A percentile compares a stretch with the other conserved stretches of the same genome.
Evolutionary conservation across 306 rosid genomes (phyloP).

Genomic region (Lathyrus sativus): DNA sequence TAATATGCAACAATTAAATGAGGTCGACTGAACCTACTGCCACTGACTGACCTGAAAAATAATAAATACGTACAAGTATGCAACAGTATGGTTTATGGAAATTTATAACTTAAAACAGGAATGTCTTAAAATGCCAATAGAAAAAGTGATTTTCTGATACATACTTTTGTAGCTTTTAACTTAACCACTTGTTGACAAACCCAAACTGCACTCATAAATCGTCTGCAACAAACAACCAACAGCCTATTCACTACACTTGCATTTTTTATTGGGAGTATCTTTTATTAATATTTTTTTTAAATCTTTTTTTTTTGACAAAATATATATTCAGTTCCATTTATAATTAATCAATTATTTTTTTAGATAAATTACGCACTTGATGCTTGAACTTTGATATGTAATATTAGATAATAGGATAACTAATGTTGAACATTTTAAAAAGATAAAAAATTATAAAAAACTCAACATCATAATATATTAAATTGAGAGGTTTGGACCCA

Average conservation of each 20-base stretch:
- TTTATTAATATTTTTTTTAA: too few species aligned
- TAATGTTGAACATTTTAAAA: too few species aligned
- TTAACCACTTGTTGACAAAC: slow-evolving; percentile 29
- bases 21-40: not conserved
- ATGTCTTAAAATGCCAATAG: slow-evolving; percentile 35
- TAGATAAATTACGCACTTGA: too few species aligned
- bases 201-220: slow-evolving; percentile 16
- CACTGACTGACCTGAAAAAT: not conserved
- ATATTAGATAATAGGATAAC: too few species aligned
- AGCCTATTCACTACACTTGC: not conserved
- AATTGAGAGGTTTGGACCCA: slow-evolving; percentile 36
- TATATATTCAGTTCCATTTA: too few species aligned
- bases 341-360: too few species aligned
- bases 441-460: too few species aligned
- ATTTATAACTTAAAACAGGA: slow-evolving; percentile 26
- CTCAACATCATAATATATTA: not conserved
- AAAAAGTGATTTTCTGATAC: slow-evolving; percentile 43
- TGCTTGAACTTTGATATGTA: too few species aligned
- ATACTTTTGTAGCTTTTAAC: slow-evolving; percentile 8
- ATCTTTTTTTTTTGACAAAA: too few species aligned
- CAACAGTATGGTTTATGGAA: not conserved
- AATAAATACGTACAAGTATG: slow-evolving; percentile 13
- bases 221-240: slow-evolving; percentile 3
- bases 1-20: not conserved
- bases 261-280: too few species aligned